phyloP scores from a whole-genome alignment of 1,139 yeast species.

The Suhomyces terraborum region DNA sequence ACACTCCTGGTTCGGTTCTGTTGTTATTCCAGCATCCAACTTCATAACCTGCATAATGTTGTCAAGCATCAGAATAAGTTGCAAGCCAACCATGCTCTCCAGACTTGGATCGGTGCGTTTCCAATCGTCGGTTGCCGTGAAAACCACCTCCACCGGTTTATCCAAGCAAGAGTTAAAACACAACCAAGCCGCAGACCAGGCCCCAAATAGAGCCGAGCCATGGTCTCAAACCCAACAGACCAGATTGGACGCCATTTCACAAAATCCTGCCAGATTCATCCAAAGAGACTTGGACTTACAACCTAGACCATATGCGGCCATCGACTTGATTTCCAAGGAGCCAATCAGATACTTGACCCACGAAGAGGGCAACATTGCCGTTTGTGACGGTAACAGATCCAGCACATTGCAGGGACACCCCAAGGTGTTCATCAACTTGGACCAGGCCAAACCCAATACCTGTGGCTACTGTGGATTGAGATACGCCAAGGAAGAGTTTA shows the following conservation, averaged over 20 bases:
- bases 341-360: slow-evolving; percentile 66
- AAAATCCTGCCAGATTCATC: slow-evolving; percentile 64
- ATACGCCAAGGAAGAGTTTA: slow-evolving; percentile 56
- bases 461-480: slow-evolving; percentile 83
- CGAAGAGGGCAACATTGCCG: slow-evolving; percentile 60
- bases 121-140: slow-evolving; percentile 21
- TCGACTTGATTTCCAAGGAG: slow-evolving; percentile 74
- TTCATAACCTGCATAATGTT: slow-evolving; percentile 14
- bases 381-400: slow-evolving; percentile 82
- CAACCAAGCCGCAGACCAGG: slow-evolving; percentile 52
- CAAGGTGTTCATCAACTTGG: slow-evolving; percentile 77
- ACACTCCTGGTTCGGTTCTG: background rate
- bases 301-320: slow-evolving; percentile 84
- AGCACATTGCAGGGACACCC: slow-evolving; percentile 79
- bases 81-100: slow-evolving; percentile 12
- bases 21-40: background rate
- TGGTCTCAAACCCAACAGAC: slow-evolving; percentile 76
- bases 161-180: slow-evolving; percentile 39
- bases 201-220: slow-evolving; percentile 69
- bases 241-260: slow-evolving; percentile 57
- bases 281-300: slow-evolving; percentile 69
- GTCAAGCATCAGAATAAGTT: slow-evolving; percentile 16
- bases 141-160: slow-evolving; percentile 36
- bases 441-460: slow-evolving; percentile 67
- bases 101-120: slow-evolving; percentile 14